Conservation (phyloP, 768 basidiomycete genomes). For the Leccinum obscurum region DNA sequence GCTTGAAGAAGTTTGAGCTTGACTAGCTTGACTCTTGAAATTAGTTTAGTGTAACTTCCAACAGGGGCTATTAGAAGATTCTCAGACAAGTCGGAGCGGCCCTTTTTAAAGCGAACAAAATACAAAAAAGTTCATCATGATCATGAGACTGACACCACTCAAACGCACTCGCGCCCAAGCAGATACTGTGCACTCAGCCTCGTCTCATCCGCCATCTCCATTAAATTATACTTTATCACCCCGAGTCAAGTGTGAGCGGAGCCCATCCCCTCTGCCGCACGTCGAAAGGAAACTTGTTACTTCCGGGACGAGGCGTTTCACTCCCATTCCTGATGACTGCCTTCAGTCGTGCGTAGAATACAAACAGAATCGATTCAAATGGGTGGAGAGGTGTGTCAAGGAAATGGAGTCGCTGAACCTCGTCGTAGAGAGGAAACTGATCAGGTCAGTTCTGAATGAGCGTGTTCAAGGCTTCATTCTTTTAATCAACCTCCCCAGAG, state of each 20-base stretch:
- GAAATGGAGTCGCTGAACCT: conserved; percentile 25
- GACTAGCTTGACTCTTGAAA: no score
- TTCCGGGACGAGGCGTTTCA: conserved; percentile 29
- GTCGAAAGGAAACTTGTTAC: conserved; percentile 23
- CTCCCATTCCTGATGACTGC: conserved; percentile 30
- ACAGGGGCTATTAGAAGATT: conserved; percentile 2
- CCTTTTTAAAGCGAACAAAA: no score
- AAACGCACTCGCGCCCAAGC: conserved; percentile 18
- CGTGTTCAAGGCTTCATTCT: not conserved
- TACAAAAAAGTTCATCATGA: conserved; percentile 1
- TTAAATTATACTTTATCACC: not conserved
- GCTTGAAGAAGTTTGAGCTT: no score
- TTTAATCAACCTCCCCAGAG: conserved; percentile 13
- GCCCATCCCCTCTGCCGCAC: conserved; percentile 12
- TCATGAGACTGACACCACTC: conserved; percentile 6
- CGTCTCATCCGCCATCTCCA: not conserved
- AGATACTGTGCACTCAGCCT: not conserved
- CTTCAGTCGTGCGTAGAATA: conserved; percentile 18
- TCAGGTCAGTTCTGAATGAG: conserved; percentile 25
- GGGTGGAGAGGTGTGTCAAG: conserved; percentile 19
- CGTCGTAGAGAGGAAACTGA: conserved; percentile 23
- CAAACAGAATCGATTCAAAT: conserved; percentile 23
- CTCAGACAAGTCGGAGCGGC: not conserved
- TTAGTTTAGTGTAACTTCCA: no score
- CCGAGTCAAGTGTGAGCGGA: conserved; percentile 23